Percentiles rank a stretch among this genome's conserved stretches.
These are phyloP conservation scores for Hyphopichia wangnamkhiaoensis DNA, from an alignment of 1,139 yeast genomes.

Conservation along the genomic window DNA sequence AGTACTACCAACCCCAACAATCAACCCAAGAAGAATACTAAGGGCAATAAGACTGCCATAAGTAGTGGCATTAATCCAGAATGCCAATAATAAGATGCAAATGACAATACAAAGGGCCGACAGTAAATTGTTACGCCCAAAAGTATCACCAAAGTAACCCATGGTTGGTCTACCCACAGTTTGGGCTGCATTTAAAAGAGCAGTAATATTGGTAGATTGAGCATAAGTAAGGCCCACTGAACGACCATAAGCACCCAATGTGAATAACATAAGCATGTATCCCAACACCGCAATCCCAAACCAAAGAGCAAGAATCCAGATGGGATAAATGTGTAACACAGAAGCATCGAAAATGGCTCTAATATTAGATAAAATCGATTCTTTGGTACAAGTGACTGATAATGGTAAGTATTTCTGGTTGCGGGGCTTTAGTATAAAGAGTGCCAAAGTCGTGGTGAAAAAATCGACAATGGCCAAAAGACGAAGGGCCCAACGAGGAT, in stretches of 20 bases:
- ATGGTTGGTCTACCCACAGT: slow-evolving; percentile 64
- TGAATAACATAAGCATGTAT: slow-evolving; percentile 60
- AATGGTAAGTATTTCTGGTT: slow-evolving; percentile 33
- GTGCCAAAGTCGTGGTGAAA: slow-evolving; percentile 34
- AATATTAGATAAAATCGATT: slow-evolving; percentile 20
- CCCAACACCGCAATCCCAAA: slow-evolving; percentile 55
- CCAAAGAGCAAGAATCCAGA: slow-evolving; percentile 54
- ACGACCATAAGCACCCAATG: slow-evolving; percentile 62
- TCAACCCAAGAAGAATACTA: slow-evolving; percentile 51
- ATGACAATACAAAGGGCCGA: slow-evolving; percentile 29
- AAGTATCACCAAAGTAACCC: slow-evolving; percentile 57
- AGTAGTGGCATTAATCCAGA: slow-evolving; percentile 58
- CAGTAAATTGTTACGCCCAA: slow-evolving; percentile 60
- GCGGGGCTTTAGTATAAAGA: slow-evolving; percentile 48
- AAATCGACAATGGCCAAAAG: slow-evolving; percentile 55
- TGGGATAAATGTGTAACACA: slow-evolving; percentile 36
- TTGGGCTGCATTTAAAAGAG: slow-evolving; percentile 65
- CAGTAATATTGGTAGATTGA: slow-evolving; percentile 63
- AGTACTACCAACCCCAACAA: slow-evolving; percentile 66
- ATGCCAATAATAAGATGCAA: slow-evolving; percentile 41
- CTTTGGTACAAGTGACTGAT: slow-evolving; percentile 19
- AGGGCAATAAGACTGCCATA: slow-evolving; percentile 56
- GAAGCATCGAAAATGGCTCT: slow-evolving; percentile 28
- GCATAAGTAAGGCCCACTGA: slow-evolving; percentile 55
- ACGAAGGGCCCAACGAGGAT: slow-evolving; percentile 68